Base-by-base conservation (phyloP, 768 basidiomycete species). In the Amylocystis lapponica region DNA sequence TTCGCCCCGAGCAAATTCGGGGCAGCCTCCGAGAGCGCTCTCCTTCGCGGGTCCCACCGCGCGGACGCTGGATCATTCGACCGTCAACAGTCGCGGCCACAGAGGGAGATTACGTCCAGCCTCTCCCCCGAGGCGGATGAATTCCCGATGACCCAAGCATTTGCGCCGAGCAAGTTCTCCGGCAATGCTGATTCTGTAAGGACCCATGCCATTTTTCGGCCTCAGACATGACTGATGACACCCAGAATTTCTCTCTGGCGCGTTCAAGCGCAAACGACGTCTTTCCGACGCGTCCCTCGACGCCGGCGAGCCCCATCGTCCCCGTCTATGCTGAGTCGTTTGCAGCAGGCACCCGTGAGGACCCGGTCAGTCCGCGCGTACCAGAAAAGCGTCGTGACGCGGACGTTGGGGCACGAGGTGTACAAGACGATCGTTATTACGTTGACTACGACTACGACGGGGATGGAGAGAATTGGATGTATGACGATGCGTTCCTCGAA, bases 401-500 rank as follows among this genome's bases (percentile, higher is more conserved):
- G n/a, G n/a, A 17, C 41, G 41, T 39, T 10, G 29, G 25, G 17
- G 22, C 23, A 27, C 21, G 14, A 10, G 14, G 14, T 21, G 25
- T 23, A 33, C 26, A 39, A 14, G 3, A 7, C 4, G 13, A 29
- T 27, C 23, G 22, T 20, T 21, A 33, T 7, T 32, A 31, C 10
- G 17, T 27, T 27, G 32, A 46, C 14, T 39, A 43, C 27, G 27
- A 52, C 3, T 33, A 47, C 26, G 31, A 40, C 10, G 30, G 40
- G 40, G 26, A 46, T 27, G 36, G 42, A 19, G 43, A 44, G n/a
- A 31, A 17, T 10, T 46, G 45, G 51, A 20, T 33, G 8, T 27
- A 39, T 43, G 62, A 66, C 46, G 59, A 58, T 51, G 63, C 58
- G 12, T 63, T 58, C 47, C 51, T 67, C 25, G 66, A 66, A 56